phyloP scores from a whole-genome alignment of 1,284 basidiomycete genomes.

The Fomitopsis betulina region DNA sequence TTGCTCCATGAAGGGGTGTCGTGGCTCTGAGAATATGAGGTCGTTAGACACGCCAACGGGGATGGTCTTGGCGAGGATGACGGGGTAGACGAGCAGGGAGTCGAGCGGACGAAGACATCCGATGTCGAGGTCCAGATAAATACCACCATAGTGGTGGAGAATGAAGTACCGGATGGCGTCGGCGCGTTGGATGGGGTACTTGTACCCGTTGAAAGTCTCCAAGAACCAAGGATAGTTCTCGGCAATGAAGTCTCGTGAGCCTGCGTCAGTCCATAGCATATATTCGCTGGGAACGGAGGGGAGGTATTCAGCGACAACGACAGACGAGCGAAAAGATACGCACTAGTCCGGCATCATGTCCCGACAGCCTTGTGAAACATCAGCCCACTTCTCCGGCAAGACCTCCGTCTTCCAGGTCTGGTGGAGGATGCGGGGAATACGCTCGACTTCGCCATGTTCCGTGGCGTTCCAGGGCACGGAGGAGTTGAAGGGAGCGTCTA shows the following conservation, averaged over 20 bases:
- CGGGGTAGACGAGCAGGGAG: conserved; percentile 83
- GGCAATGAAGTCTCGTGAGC: conserved; percentile 87
- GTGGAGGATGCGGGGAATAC: conserved; percentile 91
- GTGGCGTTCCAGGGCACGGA: conserved; percentile 55
- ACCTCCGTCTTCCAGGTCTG: conserved; percentile 97
- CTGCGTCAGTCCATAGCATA: conserved; percentile 95
- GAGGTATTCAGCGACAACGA: conserved; percentile 7
- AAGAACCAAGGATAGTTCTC: conserved; percentile 90
- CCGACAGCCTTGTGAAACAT: conserved; percentile 74
- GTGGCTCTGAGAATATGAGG: conserved; percentile 87
- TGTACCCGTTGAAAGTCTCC: conserved; percentile 88
- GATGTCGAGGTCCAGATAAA: conserved; percentile 97
- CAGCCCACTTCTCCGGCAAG: conserved; percentile 82
- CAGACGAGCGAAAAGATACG: conserved; percentile 32
- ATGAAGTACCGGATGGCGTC: conserved; percentile 99
- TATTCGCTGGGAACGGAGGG: conserved; percentile 64
- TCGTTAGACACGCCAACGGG: conserved; percentile 98
- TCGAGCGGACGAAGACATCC: conserved; percentile 91
- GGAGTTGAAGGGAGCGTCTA: conserved; percentile 50
- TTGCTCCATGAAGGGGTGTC: conserved; percentile 88
- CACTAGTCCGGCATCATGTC: conserved; percentile 95
- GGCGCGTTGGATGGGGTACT: conserved; percentile 93
- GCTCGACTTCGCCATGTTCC: conserved; percentile 57
- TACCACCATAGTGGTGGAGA: conserved; percentile 90
- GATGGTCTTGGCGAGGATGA: conserved; percentile 92